Evolutionary conservation across 2,329 filamentous ascomycete genomes (phyloP), one percentile per base, ranked within the genome.

Genomic region (Cucurbitaria berberidis): DNA sequence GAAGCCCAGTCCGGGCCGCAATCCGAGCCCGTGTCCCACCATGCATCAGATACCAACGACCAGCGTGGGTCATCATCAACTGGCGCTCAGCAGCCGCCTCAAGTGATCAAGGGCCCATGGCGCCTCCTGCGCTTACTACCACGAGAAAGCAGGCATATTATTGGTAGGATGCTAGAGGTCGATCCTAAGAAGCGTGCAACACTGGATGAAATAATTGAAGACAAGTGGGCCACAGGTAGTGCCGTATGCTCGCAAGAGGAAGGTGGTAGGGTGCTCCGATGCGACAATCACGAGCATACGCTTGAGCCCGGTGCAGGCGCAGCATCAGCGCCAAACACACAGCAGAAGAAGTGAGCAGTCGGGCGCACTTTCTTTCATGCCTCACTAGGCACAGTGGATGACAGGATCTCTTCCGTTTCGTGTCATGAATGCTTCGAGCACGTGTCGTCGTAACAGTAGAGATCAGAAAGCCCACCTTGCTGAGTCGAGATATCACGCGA

Each of bases 111-210:
- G 68, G 95, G 95, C 0, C 95, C 95, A 2, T 96, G 93, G 89
- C 85, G 95, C 41, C 84, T 99, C 38, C 80, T 99, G 26, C 86
- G 95, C 36, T 80, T 98, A 30, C 81, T 99, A 9, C 95, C 95
- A 0, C 84, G 93, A 54, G 95, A 98, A 76, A 96, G 89, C 60
- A 83, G 95, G 45, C 88, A 93, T 70, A 92, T 99, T 58, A 89
- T 99, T 49, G 88, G 91, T 39, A 84, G 90, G 51, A 99, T 99
- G 95, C 84, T 99, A 30, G 91, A 95, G 68, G 82, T 97, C 45
- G 86, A 96, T 66, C 91, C 93, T 0, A 89, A 86, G 69, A 88
- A 89, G 61, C 86, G 95, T 51, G 93, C 92, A 2, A 90, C 85
- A 2, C 89, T 99, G 80, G 82, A 88, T 21, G 92, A 99, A 68